phyloP scores from a whole-genome alignment of 2,329 filamentous ascomycete species.

The Ophiognomonia clavigignenti-juglandacearum region DNA sequence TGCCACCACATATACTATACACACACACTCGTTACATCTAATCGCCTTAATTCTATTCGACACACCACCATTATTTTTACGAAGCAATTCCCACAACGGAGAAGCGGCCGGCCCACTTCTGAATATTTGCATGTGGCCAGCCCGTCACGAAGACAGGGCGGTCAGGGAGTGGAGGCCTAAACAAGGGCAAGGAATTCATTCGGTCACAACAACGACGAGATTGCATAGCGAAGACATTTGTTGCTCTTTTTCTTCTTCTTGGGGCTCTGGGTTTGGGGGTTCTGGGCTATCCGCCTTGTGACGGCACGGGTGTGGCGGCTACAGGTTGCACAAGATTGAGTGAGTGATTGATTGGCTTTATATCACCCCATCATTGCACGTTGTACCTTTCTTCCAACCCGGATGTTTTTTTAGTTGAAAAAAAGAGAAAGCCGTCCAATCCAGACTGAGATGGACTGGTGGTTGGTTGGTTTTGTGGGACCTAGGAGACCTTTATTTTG shows the following conservation, averaged over 20 bases:
- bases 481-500: no score
- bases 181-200: no score
- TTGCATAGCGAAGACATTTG: neutral
- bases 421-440: no score
- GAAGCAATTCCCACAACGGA: no score
- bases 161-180: no score
- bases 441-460: no score
- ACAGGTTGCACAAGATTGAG: no score
- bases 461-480: no score
- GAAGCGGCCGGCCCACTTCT: neutral
- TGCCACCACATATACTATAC: neutral
- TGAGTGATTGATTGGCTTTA: neutral
- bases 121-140: neutral
- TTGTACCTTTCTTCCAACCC: neutral
- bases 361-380: neutral
- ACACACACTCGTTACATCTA: slow-evolving; percentile 3
- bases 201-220: neutral
- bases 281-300: no score
- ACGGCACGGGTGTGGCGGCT: no score
- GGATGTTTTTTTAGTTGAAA: no score
- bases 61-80: no score
- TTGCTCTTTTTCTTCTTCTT: neutral
- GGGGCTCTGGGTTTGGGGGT: neutral
- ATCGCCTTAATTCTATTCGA: slow-evolving; percentile 2
- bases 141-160: neutral